These are phyloP conservation scores for Boletus rubescentipes DNA, from an alignment of 768 basidiomycete species.

Conservation along the genomic window DNA sequence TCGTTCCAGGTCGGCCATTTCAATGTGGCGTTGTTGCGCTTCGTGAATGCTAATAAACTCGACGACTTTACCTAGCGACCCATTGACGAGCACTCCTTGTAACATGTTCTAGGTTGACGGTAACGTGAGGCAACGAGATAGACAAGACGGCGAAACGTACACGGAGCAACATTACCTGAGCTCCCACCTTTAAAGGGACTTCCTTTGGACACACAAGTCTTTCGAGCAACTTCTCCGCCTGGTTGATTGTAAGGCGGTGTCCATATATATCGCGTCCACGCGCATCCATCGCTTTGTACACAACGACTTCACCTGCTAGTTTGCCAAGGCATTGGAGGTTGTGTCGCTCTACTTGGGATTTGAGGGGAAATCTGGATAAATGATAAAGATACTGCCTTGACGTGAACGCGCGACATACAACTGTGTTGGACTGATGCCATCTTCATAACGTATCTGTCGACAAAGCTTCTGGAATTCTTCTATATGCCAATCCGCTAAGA, in stretches of 20 bases:
- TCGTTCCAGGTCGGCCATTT: slow-evolving; percentile 30
- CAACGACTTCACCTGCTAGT: slow-evolving; percentile 28
- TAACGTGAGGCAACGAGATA: background rate
- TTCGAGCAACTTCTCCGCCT: slow-evolving; percentile 40
- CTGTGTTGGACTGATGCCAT: slow-evolving; percentile 86
- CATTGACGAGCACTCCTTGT: slow-evolving; percentile 64
- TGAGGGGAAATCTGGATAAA: slow-evolving; percentile 27
- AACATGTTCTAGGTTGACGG: slow-evolving; percentile 29
- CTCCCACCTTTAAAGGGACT: slow-evolving; percentile 56
- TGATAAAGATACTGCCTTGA: background rate
- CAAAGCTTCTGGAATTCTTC: slow-evolving; percentile 63
- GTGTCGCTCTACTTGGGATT: slow-evolving; percentile 25
- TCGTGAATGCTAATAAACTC: slow-evolving; percentile 33
- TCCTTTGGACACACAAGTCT: slow-evolving; percentile 47
- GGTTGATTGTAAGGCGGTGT: slow-evolving; percentile 29
- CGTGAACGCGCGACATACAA: slow-evolving; percentile 50
- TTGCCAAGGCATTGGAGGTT: slow-evolving; percentile 22
- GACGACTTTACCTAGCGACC: slow-evolving; percentile 78
- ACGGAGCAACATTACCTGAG: slow-evolving; percentile 76
- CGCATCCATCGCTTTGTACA: slow-evolving; percentile 45
- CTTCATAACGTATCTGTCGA: slow-evolving; percentile 66
- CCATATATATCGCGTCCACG: slow-evolving; percentile 42
- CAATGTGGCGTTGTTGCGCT: slow-evolving; percentile 26
- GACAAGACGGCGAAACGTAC: slow-evolving; percentile 15
- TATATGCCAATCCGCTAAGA: slow-evolving; percentile 62